These are phyloP conservation scores for Gyrodon lividus DNA, from an alignment of 768 basidiomycete genomes.

Conservation along the genomic window DNA sequence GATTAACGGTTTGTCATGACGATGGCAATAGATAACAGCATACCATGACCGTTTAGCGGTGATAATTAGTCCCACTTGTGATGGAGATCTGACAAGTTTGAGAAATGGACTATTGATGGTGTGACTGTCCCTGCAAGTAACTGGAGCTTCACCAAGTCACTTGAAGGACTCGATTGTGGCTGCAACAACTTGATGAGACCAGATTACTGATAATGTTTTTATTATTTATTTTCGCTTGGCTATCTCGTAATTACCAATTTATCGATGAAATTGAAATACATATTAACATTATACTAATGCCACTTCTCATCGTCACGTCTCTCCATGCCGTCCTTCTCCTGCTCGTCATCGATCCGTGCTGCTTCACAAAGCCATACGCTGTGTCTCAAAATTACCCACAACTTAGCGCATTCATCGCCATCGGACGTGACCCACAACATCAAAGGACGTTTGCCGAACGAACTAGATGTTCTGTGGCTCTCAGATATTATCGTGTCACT, in stretches of 20 bases:
- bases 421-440: slow-evolving; percentile 31
- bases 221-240: slow-evolving; percentile 23
- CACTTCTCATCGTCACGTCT: neutral
- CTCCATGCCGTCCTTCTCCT: slow-evolving; percentile 33
- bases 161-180: slow-evolving; percentile 19
- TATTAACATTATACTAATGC: too few species aligned
- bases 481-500: slow-evolving; percentile 53
- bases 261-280: neutral
- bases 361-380: slow-evolving; percentile 44
- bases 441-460: slow-evolving; percentile 35
- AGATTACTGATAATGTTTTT: slow-evolving; percentile 24
- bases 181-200: slow-evolving; percentile 24
- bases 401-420: slow-evolving; percentile 34
- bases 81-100: slow-evolving; percentile 11
- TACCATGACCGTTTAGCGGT: slow-evolving; percentile 31
- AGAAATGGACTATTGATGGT: slow-evolving; percentile 5
- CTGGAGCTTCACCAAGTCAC: neutral
- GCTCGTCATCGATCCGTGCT: slow-evolving; percentile 38
- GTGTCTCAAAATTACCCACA: slow-evolving; percentile 46
- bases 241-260: slow-evolving; percentile 23
- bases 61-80: slow-evolving; percentile 14
- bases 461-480: slow-evolving; percentile 49
- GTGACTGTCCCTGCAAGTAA: neutral
- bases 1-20: slow-evolving; percentile 5
- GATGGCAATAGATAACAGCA: slow-evolving; percentile 13